These are phyloP conservation scores for Lecanicillium sp. DNA, from an alignment of 2,329 filamentous ascomycete species.

Conservation along the genomic window DNA sequence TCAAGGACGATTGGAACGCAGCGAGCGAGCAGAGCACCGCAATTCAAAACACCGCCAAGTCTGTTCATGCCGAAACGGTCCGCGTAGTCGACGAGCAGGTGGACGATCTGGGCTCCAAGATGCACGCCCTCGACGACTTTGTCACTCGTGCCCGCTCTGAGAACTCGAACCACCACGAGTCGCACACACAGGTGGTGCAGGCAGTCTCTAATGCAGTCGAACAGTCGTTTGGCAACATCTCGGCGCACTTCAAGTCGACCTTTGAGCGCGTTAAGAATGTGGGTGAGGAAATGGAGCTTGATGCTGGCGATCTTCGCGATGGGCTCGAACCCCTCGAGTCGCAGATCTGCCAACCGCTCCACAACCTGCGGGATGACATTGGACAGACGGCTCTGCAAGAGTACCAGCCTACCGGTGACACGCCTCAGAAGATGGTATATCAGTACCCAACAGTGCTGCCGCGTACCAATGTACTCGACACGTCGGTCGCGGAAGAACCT, in stretches of 20 bases:
- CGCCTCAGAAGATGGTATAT: slow-evolving; percentile 75
- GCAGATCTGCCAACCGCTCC: slow-evolving; percentile 60
- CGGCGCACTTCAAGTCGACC: slow-evolving; percentile 60
- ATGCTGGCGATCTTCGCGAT: slow-evolving; percentile 50
- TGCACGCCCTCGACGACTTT: slow-evolving; percentile 85
- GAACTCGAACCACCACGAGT: slow-evolving; percentile 69
- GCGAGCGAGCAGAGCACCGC: slow-evolving; percentile 75
- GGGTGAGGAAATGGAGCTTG: slow-evolving; percentile 57
- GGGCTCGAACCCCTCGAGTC: slow-evolving; percentile 53
- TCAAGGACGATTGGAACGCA: slow-evolving; percentile 78
- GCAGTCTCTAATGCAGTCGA: slow-evolving; percentile 61
- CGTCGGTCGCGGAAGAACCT: slow-evolving; percentile 27
- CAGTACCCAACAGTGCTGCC: slow-evolving; percentile 74
- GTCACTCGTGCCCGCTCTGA: slow-evolving; percentile 73
- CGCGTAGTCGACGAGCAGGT: slow-evolving; percentile 87
- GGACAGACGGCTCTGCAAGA: slow-evolving; percentile 59
- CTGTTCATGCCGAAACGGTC: slow-evolving; percentile 84
- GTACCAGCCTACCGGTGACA: slow-evolving; percentile 78
- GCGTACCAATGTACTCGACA: slow-evolving; percentile 53
- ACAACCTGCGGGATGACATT: slow-evolving; percentile 63
- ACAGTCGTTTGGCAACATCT: slow-evolving; percentile 64
- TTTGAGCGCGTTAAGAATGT: slow-evolving; percentile 61
- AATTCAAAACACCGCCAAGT: slow-evolving; percentile 75
- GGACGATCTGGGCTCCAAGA: slow-evolving; percentile 77
- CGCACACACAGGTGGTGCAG: slow-evolving; percentile 59